These are phyloP conservation scores for Xerophyta viscosa DNA, from an alignment of 106 monocot genomes.

Conservation along the genomic window DNA sequence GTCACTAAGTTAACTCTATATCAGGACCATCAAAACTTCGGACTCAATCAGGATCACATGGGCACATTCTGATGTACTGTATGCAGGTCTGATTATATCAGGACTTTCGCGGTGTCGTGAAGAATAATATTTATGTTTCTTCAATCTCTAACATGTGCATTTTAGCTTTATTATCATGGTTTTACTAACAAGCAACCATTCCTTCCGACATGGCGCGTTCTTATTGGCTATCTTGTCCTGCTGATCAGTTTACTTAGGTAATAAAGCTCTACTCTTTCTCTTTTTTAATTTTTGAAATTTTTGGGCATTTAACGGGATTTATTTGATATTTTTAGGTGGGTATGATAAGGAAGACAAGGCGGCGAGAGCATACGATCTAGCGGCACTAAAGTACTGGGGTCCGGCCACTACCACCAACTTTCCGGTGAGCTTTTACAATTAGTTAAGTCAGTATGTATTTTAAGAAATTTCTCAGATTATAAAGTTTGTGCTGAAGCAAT, in stretches of 20 bases:
- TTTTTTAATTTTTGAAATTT: neutral
- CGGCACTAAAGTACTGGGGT: slow-evolving; percentile 98
- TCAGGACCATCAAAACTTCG: too few species aligned
- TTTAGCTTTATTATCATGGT: slow-evolving; percentile 1
- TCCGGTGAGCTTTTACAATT: slow-evolving; percentile 30
- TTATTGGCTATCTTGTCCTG: neutral
- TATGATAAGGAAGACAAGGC: slow-evolving; percentile 99
- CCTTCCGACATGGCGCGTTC: neutral
- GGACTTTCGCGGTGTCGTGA: too few species aligned
- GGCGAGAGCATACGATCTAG: slow-evolving; percentile 90
- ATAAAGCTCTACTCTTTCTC: neutral
- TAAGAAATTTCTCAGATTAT: too few species aligned
- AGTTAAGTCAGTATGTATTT: too few species aligned
- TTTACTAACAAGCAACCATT: too few species aligned
- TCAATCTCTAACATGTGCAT: too few species aligned
- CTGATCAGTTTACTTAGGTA: slow-evolving; percentile 53
- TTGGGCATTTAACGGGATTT: neutral
- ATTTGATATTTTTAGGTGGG: slow-evolving; percentile 41
- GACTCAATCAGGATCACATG: too few species aligned
- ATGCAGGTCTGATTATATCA: too few species aligned
- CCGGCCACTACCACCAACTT: slow-evolving; percentile 92
- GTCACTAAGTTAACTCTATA: too few species aligned
- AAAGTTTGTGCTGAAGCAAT: too few species aligned
- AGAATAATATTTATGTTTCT: too few species aligned
- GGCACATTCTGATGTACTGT: too few species aligned